phyloP scores from a whole-genome alignment of 306 rosid species.

The Fragaria iinumae region DNA sequence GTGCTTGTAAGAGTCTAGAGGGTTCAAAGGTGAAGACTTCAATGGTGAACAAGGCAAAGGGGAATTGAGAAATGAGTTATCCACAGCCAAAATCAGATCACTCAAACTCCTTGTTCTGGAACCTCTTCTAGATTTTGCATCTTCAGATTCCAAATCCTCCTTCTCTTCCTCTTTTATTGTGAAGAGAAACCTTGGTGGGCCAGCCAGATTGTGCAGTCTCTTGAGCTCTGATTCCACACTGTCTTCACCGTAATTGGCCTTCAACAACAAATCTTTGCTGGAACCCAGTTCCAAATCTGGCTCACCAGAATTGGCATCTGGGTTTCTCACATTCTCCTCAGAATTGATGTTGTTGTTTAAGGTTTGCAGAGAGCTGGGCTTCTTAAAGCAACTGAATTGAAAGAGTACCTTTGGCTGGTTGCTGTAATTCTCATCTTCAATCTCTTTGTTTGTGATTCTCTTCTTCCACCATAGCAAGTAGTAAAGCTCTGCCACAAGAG shows the following conservation, averaged over 20 bases:
- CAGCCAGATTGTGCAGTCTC: slow-evolving; percentile 83
- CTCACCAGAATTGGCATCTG: slow-evolving; percentile 34
- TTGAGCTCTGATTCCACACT: slow-evolving; percentile 69
- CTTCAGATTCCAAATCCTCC: slow-evolving; percentile 89
- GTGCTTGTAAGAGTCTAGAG: slow-evolving; percentile 50
- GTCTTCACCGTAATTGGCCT: slow-evolving; percentile 51
- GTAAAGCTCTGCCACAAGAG: slow-evolving; percentile 68
- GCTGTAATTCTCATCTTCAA: slow-evolving; percentile 40
- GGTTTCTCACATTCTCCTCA: slow-evolving; percentile 19
- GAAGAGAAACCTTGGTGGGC: slow-evolving; percentile 88
- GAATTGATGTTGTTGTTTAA: neutral
- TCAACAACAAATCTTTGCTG: slow-evolving; percentile 43
- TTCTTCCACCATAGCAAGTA: slow-evolving; percentile 79
- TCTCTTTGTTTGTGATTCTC: slow-evolving; percentile 46
- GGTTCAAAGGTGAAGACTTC: slow-evolving; percentile 42
- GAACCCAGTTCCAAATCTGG: slow-evolving; percentile 48
- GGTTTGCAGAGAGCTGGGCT: slow-evolving; percentile 27
- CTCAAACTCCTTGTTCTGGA: slow-evolving; percentile 71
- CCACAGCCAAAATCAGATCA: slow-evolving; percentile 49
- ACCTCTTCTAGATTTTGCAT: slow-evolving; percentile 63
- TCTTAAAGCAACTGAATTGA: slow-evolving; percentile 49
- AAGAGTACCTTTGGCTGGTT: slow-evolving; percentile 45
- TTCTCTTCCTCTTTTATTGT: slow-evolving; percentile 83
- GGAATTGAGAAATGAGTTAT: slow-evolving; percentile 45
- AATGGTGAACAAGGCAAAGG: slow-evolving; percentile 60